A percentile compares a stretch with the other conserved stretches of the same genome.
These are phyloP conservation scores for Chaetomiaceae sp. DNA, from an alignment of 2,329 filamentous ascomycete genomes.

Conservation along the genomic window DNA sequence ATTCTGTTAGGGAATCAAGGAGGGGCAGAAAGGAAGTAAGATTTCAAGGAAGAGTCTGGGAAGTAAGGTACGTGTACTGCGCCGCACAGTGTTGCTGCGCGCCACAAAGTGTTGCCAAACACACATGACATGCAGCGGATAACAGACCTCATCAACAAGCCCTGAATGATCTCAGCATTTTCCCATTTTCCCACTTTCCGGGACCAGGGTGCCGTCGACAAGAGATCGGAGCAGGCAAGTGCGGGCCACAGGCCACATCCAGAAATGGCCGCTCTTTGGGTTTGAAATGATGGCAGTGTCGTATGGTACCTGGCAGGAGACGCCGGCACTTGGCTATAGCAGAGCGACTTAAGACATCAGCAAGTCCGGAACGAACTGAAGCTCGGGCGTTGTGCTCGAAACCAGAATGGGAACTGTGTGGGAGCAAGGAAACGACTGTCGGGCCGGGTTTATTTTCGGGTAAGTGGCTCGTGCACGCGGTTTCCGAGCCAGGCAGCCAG, in stretches of 20 bases:
- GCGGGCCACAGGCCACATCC: not conserved
- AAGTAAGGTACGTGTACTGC: too few species aligned
- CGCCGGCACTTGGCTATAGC: conserved; percentile 26
- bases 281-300: conserved; percentile 12
- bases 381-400: conserved; percentile 17
- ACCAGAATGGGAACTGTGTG: conserved; percentile 21
- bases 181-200: not conserved
- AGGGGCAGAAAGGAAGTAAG: too few species aligned
- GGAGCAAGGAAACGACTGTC: conserved; percentile 7
- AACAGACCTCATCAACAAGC: too few species aligned
- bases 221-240: conserved; percentile 10
- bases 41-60: too few species aligned
- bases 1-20: too few species aligned
- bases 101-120: too few species aligned
- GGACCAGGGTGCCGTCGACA: not conserved
- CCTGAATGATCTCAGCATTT: too few species aligned
- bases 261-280: not conserved
- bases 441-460: conserved; percentile 14
- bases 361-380: conserved; percentile 23
- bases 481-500: too few species aligned
- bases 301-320: conserved; percentile 15
- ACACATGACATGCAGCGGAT: too few species aligned
- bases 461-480: conserved; percentile 1
- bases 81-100: too few species aligned
- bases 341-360: conserved; percentile 11